Conservation (phyloP, 1,284 basidiomycete species). For the Albatrellus sp. region DNA sequence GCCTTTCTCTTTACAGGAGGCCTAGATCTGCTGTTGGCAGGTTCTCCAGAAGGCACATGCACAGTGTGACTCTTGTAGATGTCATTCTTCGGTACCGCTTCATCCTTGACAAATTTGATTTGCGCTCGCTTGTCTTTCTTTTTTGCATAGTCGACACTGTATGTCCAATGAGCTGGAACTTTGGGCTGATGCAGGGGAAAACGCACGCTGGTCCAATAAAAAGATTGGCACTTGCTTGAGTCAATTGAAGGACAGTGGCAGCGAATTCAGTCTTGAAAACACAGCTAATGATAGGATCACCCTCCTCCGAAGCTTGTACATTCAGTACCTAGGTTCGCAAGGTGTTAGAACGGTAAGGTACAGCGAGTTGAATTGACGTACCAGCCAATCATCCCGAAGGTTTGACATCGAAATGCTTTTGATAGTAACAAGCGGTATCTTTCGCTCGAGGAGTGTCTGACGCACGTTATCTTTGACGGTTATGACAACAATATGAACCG, state of each 20-base stretch:
- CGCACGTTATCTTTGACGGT: slow-evolving; percentile 58
- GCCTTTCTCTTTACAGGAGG: slow-evolving; percentile 84
- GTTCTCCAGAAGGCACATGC: slow-evolving; percentile 81
- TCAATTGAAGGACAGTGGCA: slow-evolving; percentile 72
- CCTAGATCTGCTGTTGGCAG: slow-evolving; percentile 68
- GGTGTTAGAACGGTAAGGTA: background rate
- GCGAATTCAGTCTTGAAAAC: slow-evolving; percentile 95
- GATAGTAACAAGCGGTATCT: slow-evolving; percentile 83
- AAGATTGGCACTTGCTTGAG: slow-evolving; percentile 68
- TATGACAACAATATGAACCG: slow-evolving; percentile 74
- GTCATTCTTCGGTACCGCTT: slow-evolving; percentile 72
- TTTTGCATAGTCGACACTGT: slow-evolving; percentile 81
- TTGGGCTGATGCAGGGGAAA: background rate
- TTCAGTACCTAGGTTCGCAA: slow-evolving; percentile 44
- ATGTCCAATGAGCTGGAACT: slow-evolving; percentile 5
- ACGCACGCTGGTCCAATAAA: slow-evolving; percentile 68
- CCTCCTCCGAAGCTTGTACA: slow-evolving; percentile 73
- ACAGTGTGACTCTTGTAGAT: slow-evolving; percentile 92
- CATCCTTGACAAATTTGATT: slow-evolving; percentile 87
- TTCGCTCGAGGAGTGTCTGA: slow-evolving; percentile 68
- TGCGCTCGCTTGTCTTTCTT: slow-evolving; percentile 93
- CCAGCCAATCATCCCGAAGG: slow-evolving; percentile 92
- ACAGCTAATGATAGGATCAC: slow-evolving; percentile 89
- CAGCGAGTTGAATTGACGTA: slow-evolving; percentile 21
- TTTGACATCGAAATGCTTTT: slow-evolving; percentile 78